These are phyloP conservation scores for Geotrichum candidum DNA, from an alignment of 1,139 yeast genomes.

Conservation along the genomic window DNA sequence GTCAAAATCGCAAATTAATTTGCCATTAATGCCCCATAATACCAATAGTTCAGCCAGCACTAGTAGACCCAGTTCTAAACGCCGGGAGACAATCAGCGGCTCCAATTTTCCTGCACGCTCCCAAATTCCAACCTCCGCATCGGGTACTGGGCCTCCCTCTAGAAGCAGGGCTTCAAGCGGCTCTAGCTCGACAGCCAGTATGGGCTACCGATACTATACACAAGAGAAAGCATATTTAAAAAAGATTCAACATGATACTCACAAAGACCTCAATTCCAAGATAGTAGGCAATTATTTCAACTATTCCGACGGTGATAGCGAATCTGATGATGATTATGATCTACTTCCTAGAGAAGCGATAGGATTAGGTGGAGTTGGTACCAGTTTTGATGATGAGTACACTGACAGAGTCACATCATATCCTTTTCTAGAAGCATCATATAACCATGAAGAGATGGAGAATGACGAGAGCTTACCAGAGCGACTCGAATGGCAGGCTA, in stretches of 20 bases:
- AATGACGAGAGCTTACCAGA: slow-evolving; percentile 56
- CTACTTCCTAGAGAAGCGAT: slow-evolving; percentile 21
- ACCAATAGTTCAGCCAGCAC: neutral
- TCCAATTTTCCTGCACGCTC: slow-evolving; percentile 3
- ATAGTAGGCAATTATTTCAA: slow-evolving; percentile 21
- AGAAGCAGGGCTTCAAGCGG: neutral
- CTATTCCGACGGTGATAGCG: slow-evolving; percentile 27
- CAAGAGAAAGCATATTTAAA: slow-evolving; percentile 68
- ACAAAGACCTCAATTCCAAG: slow-evolving; percentile 48
- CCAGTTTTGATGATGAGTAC: slow-evolving; percentile 35
- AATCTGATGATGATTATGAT: slow-evolving; percentile 25
- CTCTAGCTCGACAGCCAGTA: neutral
- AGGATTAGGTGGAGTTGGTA: slow-evolving; percentile 33
- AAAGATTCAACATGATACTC: slow-evolving; percentile 56
- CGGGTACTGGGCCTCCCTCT: neutral
- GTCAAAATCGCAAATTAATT: slow-evolving; percentile 5
- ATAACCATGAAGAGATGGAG: slow-evolving; percentile 20
- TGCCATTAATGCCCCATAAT: neutral
- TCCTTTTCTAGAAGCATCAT: slow-evolving; percentile 21
- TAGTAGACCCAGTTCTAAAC: slow-evolving; percentile 1
- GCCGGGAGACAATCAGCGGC: slow-evolving; percentile 5
- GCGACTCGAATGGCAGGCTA: slow-evolving; percentile 92
- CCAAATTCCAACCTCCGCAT: neutral
- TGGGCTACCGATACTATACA: slow-evolving; percentile 34
- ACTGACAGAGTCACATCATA: slow-evolving; percentile 29